Conservation (phyloP, 768 basidiomycete species). For the Mycena rebaudengoi region DNA sequence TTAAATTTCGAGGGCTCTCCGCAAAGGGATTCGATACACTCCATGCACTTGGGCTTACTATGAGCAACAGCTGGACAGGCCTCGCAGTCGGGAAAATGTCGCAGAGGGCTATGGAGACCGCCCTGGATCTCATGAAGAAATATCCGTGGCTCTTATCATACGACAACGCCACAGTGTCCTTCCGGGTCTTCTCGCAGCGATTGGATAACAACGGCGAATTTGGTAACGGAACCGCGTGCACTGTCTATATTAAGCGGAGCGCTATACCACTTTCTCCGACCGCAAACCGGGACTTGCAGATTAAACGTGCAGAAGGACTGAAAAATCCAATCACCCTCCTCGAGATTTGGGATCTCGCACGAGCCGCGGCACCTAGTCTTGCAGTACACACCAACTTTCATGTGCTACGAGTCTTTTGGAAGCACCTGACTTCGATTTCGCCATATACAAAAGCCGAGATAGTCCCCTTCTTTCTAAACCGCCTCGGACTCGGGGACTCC, state of each 20-base stretch:
- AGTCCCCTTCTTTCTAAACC: too few relatives aligned
- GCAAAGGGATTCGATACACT: conserved; percentile 48
- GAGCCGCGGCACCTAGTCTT: not conserved
- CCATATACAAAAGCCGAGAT: too few relatives aligned
- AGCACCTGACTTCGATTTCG: not conserved
- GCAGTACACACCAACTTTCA: not conserved
- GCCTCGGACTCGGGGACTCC: too few relatives aligned
- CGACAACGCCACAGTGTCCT: not conserved
- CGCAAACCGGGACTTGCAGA: not conserved
- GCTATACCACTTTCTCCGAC: not conserved
- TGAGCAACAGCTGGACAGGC: conserved; percentile 48
- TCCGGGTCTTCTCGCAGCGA: not conserved
- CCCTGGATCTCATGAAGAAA: not conserved
- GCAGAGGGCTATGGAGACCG: not conserved
- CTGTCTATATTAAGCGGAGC: not conserved
- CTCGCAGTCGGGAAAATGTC: not conserved
- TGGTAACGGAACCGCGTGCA: not conserved
- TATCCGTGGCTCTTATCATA: conserved; percentile 7
- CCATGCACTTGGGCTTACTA: conserved; percentile 44
- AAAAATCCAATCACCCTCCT: not conserved
- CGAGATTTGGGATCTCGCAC: not conserved
- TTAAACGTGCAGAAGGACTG: not conserved
- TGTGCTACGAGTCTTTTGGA: not conserved
- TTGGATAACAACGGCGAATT: not conserved
- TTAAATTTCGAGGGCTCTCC: conserved; percentile 47